Base-by-base conservation (phyloP, 2,329 filamentous ascomycete species). In the Exophiala dermatitidis region DNA sequence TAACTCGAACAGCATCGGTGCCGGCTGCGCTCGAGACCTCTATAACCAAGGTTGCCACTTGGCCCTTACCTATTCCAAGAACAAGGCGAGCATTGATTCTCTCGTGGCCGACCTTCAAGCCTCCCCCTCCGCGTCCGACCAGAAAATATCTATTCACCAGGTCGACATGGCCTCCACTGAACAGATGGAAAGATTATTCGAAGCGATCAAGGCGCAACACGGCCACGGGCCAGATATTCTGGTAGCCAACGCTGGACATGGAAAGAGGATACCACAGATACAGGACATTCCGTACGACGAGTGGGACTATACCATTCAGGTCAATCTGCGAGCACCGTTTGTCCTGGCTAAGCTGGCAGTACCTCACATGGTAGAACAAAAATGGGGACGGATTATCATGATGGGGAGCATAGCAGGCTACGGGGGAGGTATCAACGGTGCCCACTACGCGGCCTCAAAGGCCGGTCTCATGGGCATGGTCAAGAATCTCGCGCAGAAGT, bases 191-290 rank as follows among this genome's bases (percentile, higher is more conserved):
- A 64, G 66, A 3, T 73, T 85, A 59, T 83, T 81, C 52, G 60
- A 70, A 9, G 74, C 82, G 51, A 77, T 85, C 41, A 68, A 74
- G 45, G 63, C 68, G 0, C 63, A 76, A 47, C 81, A 85, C 63
- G 72, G 71, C 7, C 72, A 77, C 52, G 72, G 73, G 1, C 80
- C 81, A 0, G 80, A 85, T 62, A 84, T 87, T 26, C 70, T 86
- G 2, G 67, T 87, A 29, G 79, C 78, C 6, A 87, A 87, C 62
- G 84, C 84, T 1, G 83, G 83, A 0, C 77, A 83, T 59, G 83
- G 82, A 38, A 82, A 81, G 63, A 74, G 81, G n/a, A 77, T 83
- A 52, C 66, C 70, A 0, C 67, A 74, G 28, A 73, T 81, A 45
- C 71, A 75, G 63, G 81, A 84, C 53, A 84, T 85, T 56, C 72